Conservation (phyloP, 2,329 filamentous ascomycete genomes). For the Pseudogymnoascus sp. region DNA sequence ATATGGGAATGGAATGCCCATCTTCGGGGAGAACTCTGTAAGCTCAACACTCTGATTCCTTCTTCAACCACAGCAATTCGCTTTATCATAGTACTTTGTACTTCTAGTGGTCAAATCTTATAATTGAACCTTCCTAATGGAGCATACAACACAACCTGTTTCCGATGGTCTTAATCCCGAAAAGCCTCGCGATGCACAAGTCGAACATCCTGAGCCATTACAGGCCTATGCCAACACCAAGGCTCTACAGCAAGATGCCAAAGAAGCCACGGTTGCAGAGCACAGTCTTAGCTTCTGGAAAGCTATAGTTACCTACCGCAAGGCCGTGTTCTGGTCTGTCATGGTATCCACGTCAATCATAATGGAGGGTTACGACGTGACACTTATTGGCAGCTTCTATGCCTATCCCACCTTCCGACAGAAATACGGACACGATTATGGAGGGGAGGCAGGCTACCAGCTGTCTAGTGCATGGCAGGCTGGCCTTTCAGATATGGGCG, state of each 20-base stretch:
- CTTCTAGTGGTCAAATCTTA: not conserved
- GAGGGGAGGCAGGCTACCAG: conserved; percentile 26
- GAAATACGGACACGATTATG: conserved; percentile 22
- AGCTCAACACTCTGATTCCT: not conserved
- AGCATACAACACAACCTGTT: not conserved
- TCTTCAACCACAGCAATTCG: not conserved
- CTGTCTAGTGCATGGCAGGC: conserved; percentile 35
- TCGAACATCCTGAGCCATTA: not conserved
- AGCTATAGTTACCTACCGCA: conserved; percentile 41
- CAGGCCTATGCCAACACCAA: not conserved
- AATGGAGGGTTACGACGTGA: conserved; percentile 32
- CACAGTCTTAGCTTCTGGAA: conserved; percentile 37
- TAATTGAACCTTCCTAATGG: not conserved
- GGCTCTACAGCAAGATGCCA: conserved; percentile 3
- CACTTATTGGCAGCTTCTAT: conserved; percentile 28
- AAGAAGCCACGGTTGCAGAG: conserved; percentile 24
- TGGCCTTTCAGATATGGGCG: conserved; percentile 31
- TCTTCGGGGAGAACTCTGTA: not conserved
- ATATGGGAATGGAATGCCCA: not conserved
- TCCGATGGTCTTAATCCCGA: not conserved
- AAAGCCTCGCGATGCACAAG: not conserved
- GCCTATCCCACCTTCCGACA: conserved; percentile 23
- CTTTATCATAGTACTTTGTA: not conserved
- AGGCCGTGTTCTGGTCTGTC: conserved; percentile 34
- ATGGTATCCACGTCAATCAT: conserved; percentile 29